A percentile compares a stretch with the other conserved stretches of the same genome.
phyloP scores from a whole-genome alignment of 1,139 yeast species.

The Wickerhamomyces sp. region DNA sequence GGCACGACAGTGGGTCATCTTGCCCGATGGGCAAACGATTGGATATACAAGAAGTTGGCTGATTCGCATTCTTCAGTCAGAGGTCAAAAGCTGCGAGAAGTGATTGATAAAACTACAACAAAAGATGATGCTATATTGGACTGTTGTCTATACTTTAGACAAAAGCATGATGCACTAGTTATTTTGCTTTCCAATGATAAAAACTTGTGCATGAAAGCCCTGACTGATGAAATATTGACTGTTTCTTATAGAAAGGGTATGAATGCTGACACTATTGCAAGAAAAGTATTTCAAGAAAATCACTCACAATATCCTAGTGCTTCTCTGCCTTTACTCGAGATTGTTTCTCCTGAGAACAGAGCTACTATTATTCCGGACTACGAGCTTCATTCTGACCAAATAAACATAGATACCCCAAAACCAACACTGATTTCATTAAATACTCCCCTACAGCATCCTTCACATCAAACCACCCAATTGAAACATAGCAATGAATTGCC shows the following conservation, averaged over 20 bases:
- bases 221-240: constrained; percentile 62
- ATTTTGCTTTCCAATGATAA: constrained; percentile 76
- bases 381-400: too few relatives aligned
- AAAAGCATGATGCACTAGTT: constrained; percentile 41
- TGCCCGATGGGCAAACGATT: constrained; percentile 74
- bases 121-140: constrained; percentile 87
- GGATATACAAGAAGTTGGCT: constrained; percentile 69
- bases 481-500: not conserved
- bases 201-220: constrained; percentile 74
- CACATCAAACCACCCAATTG: too few relatives aligned
- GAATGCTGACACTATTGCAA: constrained; percentile 58
- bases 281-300: constrained; percentile 43
- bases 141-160: constrained; percentile 66
- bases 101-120: constrained; percentile 34
- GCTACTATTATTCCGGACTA: not conserved
- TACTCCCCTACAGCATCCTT: too few relatives aligned
- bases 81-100: constrained; percentile 63
- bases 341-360: not conserved
- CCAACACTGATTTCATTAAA: too few relatives aligned
- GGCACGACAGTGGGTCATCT: constrained; percentile 44
- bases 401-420: too few relatives aligned
- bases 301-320: constrained; percentile 15
- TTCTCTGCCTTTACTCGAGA: constrained; percentile 15
- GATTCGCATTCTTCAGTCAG: constrained; percentile 43
- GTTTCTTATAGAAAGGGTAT: constrained; percentile 58